Percentiles rank a stretch among this genome's conserved stretches.
Evolutionary conservation across 2,329 filamentous ascomycete genomes (phyloP).

Genomic region (Monosporascus cannonballus): DNA sequence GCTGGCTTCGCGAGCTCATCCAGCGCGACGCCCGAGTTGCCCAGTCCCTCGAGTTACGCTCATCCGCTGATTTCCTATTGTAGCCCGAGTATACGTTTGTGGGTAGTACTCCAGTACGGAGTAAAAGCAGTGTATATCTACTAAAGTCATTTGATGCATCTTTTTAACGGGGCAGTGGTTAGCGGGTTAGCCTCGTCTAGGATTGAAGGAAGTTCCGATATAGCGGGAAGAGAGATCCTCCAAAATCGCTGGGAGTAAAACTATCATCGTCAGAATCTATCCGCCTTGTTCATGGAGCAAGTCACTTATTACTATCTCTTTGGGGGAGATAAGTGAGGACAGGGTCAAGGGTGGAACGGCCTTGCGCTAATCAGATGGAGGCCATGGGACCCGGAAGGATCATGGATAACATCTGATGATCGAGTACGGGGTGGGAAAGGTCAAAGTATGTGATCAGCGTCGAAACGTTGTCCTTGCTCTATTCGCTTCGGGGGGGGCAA

Average conservation of each 20-base stretch:
- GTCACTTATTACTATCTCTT: slow-evolving; percentile 27
- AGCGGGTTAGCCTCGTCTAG: too few species aligned
- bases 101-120: too few species aligned
- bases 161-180: background rate
- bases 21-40: too few species aligned
- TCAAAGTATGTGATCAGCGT: slow-evolving; percentile 41
- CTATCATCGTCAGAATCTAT: background rate
- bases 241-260: background rate
- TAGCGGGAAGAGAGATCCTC: background rate
- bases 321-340: slow-evolving; percentile 33
- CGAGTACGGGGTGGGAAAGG: slow-evolving; percentile 70
- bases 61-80: too few species aligned
- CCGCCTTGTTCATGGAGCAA: background rate
- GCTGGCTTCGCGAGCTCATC: too few species aligned
- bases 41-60: too few species aligned
- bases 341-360: background rate
- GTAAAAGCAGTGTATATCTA: background rate
- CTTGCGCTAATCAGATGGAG: slow-evolving; percentile 17
- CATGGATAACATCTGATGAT: slow-evolving; percentile 70
- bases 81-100: too few species aligned
- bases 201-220: too few species aligned
- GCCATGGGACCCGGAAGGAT: slow-evolving; percentile 45
- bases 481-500: background rate
- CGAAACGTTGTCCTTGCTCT: background rate
- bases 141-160: background rate